A percentile compares a stretch with the other conserved stretches of the same genome.
Evolutionary conservation across 352 stramenopile species (phyloP).

Genomic region (Pythium apleroticum): DNA sequence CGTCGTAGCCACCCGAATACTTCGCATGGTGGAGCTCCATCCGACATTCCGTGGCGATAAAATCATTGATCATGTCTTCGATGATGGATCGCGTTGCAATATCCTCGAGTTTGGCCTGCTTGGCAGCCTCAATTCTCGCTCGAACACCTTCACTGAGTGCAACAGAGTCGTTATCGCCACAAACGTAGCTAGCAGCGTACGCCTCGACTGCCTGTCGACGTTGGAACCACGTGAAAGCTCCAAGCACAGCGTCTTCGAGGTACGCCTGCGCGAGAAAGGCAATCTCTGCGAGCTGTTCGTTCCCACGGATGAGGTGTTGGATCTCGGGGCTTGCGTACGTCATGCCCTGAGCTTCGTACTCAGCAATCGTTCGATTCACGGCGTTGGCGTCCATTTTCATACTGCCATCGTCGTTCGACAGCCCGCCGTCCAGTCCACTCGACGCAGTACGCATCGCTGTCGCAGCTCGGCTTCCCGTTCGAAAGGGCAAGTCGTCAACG

Average conservation of each 20-base stretch:
- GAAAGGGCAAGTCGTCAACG: conserved; percentile 16
- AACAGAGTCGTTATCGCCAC: conserved; percentile 19
- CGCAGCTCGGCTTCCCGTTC: not conserved
- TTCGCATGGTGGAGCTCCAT: conserved; percentile 56
- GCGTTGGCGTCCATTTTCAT: not conserved
- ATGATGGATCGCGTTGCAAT: conserved; percentile 51
- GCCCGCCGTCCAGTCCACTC: not conserved
- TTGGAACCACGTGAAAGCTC: conserved; percentile 41
- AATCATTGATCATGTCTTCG: conserved; percentile 57
- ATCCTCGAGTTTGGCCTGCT: conserved; percentile 41
- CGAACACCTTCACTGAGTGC: conserved; percentile 27
- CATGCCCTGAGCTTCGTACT: conserved; percentile 20
- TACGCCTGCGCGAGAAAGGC: conserved; percentile 52
- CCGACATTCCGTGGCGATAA: conserved; percentile 58
- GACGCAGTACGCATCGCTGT: not conserved
- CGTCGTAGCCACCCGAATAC: conserved; percentile 54
- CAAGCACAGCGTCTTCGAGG: conserved; percentile 38
- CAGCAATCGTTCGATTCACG: not conserved
- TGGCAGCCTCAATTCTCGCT: conserved; percentile 34
- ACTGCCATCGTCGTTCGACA: not conserved
- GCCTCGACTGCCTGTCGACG: conserved; percentile 45
- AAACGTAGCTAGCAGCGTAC: conserved; percentile 40
- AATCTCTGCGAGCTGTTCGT: conserved; percentile 32
- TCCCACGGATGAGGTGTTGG: conserved; percentile 26
- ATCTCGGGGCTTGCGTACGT: conserved; percentile 25